Evolutionary conservation across 1,284 basidiomycete species (phyloP), one percentile per base, ranked within the genome.

Genomic region (Heterobasidion occidentale): DNA sequence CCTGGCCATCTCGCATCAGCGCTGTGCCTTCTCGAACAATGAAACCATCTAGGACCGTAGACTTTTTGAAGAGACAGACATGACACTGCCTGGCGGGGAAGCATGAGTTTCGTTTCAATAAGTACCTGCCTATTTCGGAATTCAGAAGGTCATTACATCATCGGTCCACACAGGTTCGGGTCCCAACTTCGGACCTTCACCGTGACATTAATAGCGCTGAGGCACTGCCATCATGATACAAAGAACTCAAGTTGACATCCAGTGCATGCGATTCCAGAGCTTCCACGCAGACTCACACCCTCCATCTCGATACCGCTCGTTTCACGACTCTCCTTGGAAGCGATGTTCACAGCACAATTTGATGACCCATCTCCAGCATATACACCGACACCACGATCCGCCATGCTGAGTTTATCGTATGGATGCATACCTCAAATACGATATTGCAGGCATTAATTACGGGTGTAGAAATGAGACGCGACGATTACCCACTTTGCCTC

Each of bases 1-100:
- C 83, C 89, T 15, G 77, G 75, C 80, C 79, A 81, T 50, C 75
- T 61, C 2, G 62, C 59, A 57, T 77, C 75, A 15, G 70, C 59
- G 36, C 59, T 59, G 20, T 46, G 36, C 2, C 58, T 54, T 42
- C 66, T 62, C 33, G 60, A 33, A 46, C 63, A 53, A 17, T 64
- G 61, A 2, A 60, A 27, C 15, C 53, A 44, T 35, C 54, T 50
- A 17, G 27, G 38, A 52, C 36, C 58, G 56, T 38, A 58, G 7
- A 53, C 50, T 53, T 58, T 66, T 60, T 27, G 62, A 52, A 34
- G 50, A 54, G 36, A 59, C 59, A 35, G 58, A 53, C 53, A 55
- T 57, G 58, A 46, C 38, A 50, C 33, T 38, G 52, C 56, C 58
- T 44, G 57, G 63, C 56, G 51, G 36, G 54, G 44, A 56, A 42